phyloP scores from a whole-genome alignment of 257 asterid genomes.

The Salvia splendens region DNA sequence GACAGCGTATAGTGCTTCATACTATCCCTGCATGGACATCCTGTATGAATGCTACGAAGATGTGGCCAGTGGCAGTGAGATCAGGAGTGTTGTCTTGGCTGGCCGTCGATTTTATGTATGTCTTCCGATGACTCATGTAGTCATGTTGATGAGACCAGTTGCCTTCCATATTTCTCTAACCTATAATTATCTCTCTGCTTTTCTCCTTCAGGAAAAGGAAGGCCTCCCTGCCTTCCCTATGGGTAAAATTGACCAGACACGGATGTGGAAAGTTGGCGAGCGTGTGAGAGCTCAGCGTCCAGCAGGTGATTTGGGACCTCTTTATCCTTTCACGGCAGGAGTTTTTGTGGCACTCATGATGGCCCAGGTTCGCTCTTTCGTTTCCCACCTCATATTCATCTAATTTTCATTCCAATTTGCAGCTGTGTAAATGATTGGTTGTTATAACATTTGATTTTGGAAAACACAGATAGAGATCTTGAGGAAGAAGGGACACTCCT shows the following conservation, averaged over 20 bases:
- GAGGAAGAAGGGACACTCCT: constrained; percentile 95
- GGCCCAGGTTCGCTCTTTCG: constrained; percentile 66
- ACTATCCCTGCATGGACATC: constrained; percentile 97
- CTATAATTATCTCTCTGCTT: neutral
- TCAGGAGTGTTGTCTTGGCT: constrained; percentile 92
- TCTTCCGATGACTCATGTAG: neutral
- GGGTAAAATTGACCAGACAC: constrained; percentile 91
- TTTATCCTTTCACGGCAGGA: constrained; percentile 92
- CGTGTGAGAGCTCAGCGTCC: constrained; percentile 68
- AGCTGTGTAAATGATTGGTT: no score
- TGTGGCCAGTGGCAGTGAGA: constrained; percentile 93
- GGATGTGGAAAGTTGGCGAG: constrained; percentile 96
- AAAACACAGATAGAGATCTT: constrained; percentile 70
- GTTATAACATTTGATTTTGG: neutral
- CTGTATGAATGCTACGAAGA: constrained; percentile 95
- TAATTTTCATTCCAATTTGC: neutral
- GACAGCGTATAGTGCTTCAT: constrained; percentile 87
- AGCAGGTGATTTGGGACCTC: constrained; percentile 84
- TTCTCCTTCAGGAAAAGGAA: constrained; percentile 68
- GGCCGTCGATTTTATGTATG: constrained; percentile 93
- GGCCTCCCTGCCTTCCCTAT: constrained; percentile 93
- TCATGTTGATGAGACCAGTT: neutral
- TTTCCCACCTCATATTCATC: neutral
- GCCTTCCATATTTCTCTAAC: neutral
- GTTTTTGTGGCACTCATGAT: constrained; percentile 88